phyloP scores from a whole-genome alignment of 805 yeast genomes.

The Candida maesae region DNA sequence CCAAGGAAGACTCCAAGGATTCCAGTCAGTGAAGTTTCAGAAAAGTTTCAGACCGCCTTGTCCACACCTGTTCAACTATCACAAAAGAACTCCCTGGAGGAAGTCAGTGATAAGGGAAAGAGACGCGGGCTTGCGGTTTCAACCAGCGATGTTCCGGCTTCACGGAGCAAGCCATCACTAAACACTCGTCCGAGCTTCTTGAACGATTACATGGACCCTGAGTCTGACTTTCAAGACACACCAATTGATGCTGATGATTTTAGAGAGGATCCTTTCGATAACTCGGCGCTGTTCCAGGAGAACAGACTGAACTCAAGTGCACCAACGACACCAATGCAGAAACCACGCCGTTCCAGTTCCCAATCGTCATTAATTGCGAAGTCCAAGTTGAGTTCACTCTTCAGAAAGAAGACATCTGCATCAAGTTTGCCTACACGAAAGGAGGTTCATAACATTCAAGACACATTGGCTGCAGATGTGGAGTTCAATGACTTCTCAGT shows the following conservation, averaged over 20 bases:
- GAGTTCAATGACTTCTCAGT: constrained; percentile 21
- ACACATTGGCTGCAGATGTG: constrained; percentile 23
- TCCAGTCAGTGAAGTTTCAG: too few relatives aligned
- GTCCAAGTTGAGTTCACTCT: constrained; percentile 4
- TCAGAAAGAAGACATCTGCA: constrained; percentile 6
- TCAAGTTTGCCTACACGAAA: constrained; percentile 11
- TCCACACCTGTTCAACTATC: too few relatives aligned
- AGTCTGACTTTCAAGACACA: not conserved
- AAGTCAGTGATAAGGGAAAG: too few relatives aligned
- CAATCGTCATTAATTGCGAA: not conserved
- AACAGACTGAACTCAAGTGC: not conserved
- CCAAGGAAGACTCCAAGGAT: too few relatives aligned
- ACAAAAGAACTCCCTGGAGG: too few relatives aligned
- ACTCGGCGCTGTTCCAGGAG: too few relatives aligned
- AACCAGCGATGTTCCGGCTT: too few relatives aligned
- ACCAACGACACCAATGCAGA: too few relatives aligned
- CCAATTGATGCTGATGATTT: not conserved
- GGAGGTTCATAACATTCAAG: constrained; percentile 24
- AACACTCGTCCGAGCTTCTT: too few relatives aligned
- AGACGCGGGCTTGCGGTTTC: not conserved
- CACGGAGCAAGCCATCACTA: too few relatives aligned
- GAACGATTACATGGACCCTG: too few relatives aligned
- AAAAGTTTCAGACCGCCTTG: too few relatives aligned
- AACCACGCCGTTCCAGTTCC: not conserved
- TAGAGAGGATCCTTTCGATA: not conserved